Evolutionary conservation across 129 eudicot genomes (phyloP).

Genomic region (Centella asiatica): DNA sequence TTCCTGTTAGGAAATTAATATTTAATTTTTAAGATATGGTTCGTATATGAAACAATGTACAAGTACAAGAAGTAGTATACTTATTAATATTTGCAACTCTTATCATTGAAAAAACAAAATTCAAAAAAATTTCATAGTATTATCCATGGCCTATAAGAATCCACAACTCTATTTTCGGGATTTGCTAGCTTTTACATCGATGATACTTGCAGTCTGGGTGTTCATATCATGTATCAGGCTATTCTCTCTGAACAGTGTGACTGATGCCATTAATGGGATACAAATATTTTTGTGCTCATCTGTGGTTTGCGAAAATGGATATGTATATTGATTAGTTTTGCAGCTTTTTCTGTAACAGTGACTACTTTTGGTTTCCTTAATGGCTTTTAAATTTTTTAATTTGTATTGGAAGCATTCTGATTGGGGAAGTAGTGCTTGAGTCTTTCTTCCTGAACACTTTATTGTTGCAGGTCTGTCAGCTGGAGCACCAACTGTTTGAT

Average conservation of each 20-base stretch:
- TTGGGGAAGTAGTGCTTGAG: neutral
- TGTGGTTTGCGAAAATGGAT: neutral
- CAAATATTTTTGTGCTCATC: neutral
- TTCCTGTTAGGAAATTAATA: too few relatives aligned
- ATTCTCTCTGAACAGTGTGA: too few relatives aligned
- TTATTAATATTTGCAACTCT: too few relatives aligned
- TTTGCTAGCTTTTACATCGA: neutral
- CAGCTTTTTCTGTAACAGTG: neutral
- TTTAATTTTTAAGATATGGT: too few relatives aligned
- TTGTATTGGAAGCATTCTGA: neutral
- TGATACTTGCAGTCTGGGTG: neutral
- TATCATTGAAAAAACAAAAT: too few relatives aligned
- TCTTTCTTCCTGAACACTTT: neutral
- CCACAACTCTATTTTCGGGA: too few relatives aligned
- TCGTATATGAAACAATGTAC: too few relatives aligned
- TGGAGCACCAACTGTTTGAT: constrained; percentile 91
- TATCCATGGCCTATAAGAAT: too few relatives aligned
- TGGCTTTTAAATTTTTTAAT: neutral
- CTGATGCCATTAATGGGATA: neutral
- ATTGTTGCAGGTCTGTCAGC: constrained; percentile 76
- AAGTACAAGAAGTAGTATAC: too few relatives aligned
- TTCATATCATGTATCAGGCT: neutral
- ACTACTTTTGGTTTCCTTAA: neutral
- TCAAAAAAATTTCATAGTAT: too few relatives aligned
- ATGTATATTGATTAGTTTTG: neutral